Evolutionary conservation across 306 rosid species (phyloP).

Genomic region (Lagenaria siceraria): DNA sequence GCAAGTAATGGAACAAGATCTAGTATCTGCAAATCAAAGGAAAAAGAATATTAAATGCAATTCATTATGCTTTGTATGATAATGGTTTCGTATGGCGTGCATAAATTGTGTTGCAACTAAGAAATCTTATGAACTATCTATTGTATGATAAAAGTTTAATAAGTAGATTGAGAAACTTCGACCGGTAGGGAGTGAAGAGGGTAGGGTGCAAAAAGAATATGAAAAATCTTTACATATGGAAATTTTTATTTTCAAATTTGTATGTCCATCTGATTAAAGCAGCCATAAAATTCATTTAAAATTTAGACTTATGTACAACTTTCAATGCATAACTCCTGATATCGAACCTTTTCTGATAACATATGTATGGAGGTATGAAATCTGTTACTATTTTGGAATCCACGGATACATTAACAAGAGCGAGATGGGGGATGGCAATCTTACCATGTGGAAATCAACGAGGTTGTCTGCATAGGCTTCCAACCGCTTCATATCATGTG

Average conservation of each 20-base stretch:
- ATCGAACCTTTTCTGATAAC: neutral
- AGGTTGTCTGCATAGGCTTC: conserved; percentile 78
- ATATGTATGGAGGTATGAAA: neutral
- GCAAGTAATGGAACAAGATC: conserved; percentile 63
- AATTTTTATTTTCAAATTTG: neutral
- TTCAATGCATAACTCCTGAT: no score
- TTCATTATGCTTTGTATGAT: neutral
- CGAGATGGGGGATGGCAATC: conserved; percentile 14
- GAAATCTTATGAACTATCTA: neutral
- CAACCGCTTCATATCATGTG: conserved; percentile 85
- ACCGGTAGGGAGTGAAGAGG: neutral
- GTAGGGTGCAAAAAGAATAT: neutral
- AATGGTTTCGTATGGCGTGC: neutral
- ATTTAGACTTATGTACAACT: no score
- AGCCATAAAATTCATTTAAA: neutral
- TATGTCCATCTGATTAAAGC: neutral
- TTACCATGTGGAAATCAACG: conserved; percentile 79
- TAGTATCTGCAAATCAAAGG: conserved; percentile 42
- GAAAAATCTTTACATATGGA: neutral
- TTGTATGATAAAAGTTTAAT: neutral
- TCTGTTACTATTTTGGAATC: neutral
- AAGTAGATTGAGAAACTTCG: neutral
- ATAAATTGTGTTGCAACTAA: neutral
- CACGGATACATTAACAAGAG: neutral
- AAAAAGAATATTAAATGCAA: neutral